These are phyloP conservation scores for Berberis thunbergii DNA, from an alignment of 164 flowering plant species.

Conservation along the genomic window DNA sequence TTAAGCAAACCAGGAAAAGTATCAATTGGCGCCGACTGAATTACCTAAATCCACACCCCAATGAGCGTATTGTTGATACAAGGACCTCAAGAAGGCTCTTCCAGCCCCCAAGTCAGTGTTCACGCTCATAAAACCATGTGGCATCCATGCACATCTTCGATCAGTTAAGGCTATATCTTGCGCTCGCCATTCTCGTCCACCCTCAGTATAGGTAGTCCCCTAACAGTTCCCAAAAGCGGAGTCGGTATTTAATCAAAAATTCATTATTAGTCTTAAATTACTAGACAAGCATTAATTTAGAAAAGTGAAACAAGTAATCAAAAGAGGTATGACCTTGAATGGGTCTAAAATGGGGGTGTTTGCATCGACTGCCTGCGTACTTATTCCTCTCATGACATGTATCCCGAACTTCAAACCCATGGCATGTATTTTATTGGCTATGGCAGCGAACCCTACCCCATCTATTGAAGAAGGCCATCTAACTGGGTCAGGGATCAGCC, in stretches of 20 bases:
- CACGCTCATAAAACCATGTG: conserved; percentile 86
- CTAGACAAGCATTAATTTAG: neutral
- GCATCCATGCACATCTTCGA: conserved; percentile 84
- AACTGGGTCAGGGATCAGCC: conserved; percentile 75
- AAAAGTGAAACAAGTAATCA: neutral
- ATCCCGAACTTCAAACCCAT: conserved; percentile 94
- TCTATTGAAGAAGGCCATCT: conserved; percentile 83
- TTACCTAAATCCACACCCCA: conserved; percentile 98
- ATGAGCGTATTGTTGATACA: conserved; percentile 74
- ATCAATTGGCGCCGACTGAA: neutral
- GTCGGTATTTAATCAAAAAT: neutral
- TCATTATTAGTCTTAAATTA: neutral
- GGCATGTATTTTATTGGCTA: conserved; percentile 64
- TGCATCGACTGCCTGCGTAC: conserved; percentile 82
- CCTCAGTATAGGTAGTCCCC: conserved; percentile 59
- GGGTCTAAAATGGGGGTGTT: conserved; percentile 74
- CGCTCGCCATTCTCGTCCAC: conserved; percentile 66
- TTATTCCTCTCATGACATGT: conserved; percentile 96
- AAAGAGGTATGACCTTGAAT: conserved; percentile 27
- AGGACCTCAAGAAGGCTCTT: conserved; percentile 80
- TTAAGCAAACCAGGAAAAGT: neutral
- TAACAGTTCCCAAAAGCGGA: conserved; percentile 9
- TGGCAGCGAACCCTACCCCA: conserved; percentile 73
- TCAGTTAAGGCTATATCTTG: conserved; percentile 63
- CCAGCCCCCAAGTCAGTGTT: conserved; percentile 65